These are phyloP conservation scores for Arbutus unedo DNA, from an alignment of 148 eudicot genomes.

Conservation along the genomic window DNA sequence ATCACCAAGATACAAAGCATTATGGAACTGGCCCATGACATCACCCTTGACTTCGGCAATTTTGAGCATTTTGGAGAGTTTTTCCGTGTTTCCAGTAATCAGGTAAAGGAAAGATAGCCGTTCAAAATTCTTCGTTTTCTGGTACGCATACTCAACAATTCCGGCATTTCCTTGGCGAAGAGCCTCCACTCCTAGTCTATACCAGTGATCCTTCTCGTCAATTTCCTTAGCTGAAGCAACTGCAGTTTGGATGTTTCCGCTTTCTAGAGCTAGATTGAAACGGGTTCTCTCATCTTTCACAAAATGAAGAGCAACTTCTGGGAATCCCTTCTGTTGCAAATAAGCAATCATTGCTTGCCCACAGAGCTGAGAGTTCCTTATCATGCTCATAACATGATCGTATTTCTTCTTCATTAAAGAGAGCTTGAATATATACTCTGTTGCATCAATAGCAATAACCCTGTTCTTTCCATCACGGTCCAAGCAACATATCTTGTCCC, in stretches of 20 bases:
- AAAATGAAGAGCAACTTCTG: conserved; percentile 84
- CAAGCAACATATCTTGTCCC: conserved; percentile 66
- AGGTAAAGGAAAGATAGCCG: conserved; percentile 72
- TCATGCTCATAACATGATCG: conserved; percentile 85
- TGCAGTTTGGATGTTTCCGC: conserved; percentile 74
- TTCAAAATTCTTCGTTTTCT: conserved; percentile 73
- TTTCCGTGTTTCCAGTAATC: conserved; percentile 64
- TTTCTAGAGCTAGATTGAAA: conserved; percentile 67
- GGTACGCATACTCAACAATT: conserved; percentile 77
- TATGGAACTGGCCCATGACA: conserved; percentile 85
- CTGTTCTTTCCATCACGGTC: conserved; percentile 78
- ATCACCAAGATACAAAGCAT: conserved; percentile 73
- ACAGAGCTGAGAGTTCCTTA: conserved; percentile 70
- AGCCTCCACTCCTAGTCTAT: conserved; percentile 71
- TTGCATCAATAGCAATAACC: conserved; percentile 59
- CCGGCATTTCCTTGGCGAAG: conserved; percentile 84
- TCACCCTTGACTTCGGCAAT: conserved; percentile 76
- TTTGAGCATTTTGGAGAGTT: conserved; percentile 67
- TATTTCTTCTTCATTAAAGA: conserved; percentile 62
- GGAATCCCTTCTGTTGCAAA: conserved; percentile 84
- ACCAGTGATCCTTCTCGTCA: conserved; percentile 84
- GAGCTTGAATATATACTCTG: conserved; percentile 75
- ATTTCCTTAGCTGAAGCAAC: conserved; percentile 84
- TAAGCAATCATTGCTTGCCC: conserved; percentile 91
- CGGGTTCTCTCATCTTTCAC: conserved; percentile 82